Conservation (phyloP, 768 basidiomycete genomes). For the Suillus subalutaceus region DNA sequence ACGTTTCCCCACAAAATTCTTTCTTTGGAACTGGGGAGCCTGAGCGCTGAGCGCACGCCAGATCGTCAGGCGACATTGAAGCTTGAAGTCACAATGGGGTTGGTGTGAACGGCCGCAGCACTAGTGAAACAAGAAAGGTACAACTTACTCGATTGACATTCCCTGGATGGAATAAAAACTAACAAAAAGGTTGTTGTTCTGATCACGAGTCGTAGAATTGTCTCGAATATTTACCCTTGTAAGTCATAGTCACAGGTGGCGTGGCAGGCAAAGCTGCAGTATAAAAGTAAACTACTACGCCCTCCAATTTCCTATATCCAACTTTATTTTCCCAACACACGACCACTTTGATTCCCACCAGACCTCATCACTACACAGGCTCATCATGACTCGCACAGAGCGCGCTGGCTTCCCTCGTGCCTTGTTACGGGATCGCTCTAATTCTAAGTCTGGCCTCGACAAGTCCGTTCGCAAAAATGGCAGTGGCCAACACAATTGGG, state of each 20-base stretch:
- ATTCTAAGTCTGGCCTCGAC: slow-evolving; percentile 77
- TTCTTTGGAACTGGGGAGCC: neutral
- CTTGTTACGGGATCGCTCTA: slow-evolving; percentile 74
- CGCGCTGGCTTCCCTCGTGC: slow-evolving; percentile 75
- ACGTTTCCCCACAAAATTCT: slow-evolving; percentile 31
- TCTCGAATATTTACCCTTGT: slow-evolving; percentile 11
- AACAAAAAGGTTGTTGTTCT: neutral
- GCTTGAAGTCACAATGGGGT: neutral
- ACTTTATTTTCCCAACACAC: neutral
- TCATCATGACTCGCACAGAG: slow-evolving; percentile 76
- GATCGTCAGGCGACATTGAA: neutral
- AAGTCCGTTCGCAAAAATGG: slow-evolving; percentile 76
- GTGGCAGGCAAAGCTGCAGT: slow-evolving; percentile 7
- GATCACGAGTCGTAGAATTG: slow-evolving; percentile 14
- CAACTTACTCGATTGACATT: neutral
- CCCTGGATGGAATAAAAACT: slow-evolving; percentile 2
- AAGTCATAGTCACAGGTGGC: slow-evolving; percentile 11
- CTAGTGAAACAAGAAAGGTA: neutral
- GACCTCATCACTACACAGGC: slow-evolving; percentile 19
- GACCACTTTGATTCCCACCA: slow-evolving; percentile 3
- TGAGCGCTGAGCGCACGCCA: neutral
- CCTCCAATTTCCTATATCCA: neutral
- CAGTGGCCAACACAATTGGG: slow-evolving; percentile 87
- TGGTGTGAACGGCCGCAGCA: slow-evolving; percentile 1
- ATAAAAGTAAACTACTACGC: slow-evolving; percentile 24